These are phyloP conservation scores for Pharnaceum exiguum DNA, from an alignment of 148 eudicot species.

Conservation along the genomic window DNA sequence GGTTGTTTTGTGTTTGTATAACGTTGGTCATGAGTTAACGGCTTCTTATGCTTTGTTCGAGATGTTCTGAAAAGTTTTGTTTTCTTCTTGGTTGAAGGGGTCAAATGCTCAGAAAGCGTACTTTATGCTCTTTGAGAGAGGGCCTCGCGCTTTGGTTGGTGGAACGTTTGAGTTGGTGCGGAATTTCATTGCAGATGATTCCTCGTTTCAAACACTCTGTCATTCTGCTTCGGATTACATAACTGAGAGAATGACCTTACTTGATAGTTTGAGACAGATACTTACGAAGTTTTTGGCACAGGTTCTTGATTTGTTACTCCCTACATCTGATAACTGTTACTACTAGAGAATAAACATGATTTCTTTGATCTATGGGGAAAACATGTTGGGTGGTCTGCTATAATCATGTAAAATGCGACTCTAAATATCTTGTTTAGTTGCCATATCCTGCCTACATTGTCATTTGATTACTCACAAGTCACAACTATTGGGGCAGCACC, in stretches of 20 bases:
- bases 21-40: background rate
- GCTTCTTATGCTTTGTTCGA: background rate
- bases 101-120: constrained; percentile 66
- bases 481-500: too few species aligned
- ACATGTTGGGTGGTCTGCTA: background rate
- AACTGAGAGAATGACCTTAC: constrained; percentile 61
- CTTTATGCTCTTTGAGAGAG: constrained; percentile 87
- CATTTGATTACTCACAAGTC: too few species aligned
- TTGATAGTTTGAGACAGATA: constrained; percentile 63
- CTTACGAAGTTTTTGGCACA: constrained; percentile 87
- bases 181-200: constrained; percentile 56
- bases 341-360: background rate
- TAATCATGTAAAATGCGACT: too few species aligned
- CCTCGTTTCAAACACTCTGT: constrained; percentile 50
- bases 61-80: background rate
- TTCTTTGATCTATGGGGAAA: background rate
- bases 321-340: background rate
- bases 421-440: too few species aligned
- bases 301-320: constrained; percentile 23
- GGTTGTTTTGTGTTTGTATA: constrained; percentile 6
- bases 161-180: constrained; percentile 57
- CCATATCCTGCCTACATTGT: too few species aligned
- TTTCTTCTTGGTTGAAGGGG: constrained; percentile 43
- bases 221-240: constrained; percentile 65
- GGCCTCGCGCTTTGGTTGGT: constrained; percentile 72